Evolutionary conservation across 257 asterid species (phyloP), one percentile per base, ranked within the genome.

Genomic region (Fraxinus anomala): DNA sequence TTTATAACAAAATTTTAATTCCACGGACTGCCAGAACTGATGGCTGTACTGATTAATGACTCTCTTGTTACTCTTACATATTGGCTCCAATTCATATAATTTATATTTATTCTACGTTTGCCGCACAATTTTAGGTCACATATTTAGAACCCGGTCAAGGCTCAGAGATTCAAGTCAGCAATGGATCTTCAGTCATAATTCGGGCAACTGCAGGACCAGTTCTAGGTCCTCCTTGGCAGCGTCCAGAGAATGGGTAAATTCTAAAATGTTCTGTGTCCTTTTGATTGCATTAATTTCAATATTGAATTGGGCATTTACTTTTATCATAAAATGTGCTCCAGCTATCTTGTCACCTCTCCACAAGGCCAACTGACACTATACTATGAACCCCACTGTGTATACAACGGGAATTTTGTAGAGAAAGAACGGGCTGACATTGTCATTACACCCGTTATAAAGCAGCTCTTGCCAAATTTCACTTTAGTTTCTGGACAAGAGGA

Each of bases 191-290:
- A 17, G 88, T 95, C 66, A 90, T 84, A 67, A 77, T 95, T 42
- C 84, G 82, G 68, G 97, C 98, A 72, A 95, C 97, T 77, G 90
- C 98, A 67, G 98, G 99, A 73, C 98, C 99, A 16, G 87, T 95
- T 80, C 84, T 95, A 79, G 98, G 99, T 42, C 98, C 98, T 77
- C 98, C 99, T 19, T 95, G 99, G 99, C 94, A 93, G 89, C 92
- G 94, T 26, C 97, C 99, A 11, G 99, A 95, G 89, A 93, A 93
- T 16, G 97, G 97, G 98, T 94, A 87, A 31, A 63, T 66, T 84
- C 36, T 73, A 44, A 23, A 34, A 28, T 23, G 21, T 23, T 21
- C 37, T 34, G n/a, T 42, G 30, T 9, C n/a, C 40, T n/a, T 30
- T 14, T 9, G 23, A 21, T 54, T 17, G 24, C 21, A 17, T 66